Conservation (phyloP, 179 eudicot species). For the Gypsophila paniculata region DNA sequence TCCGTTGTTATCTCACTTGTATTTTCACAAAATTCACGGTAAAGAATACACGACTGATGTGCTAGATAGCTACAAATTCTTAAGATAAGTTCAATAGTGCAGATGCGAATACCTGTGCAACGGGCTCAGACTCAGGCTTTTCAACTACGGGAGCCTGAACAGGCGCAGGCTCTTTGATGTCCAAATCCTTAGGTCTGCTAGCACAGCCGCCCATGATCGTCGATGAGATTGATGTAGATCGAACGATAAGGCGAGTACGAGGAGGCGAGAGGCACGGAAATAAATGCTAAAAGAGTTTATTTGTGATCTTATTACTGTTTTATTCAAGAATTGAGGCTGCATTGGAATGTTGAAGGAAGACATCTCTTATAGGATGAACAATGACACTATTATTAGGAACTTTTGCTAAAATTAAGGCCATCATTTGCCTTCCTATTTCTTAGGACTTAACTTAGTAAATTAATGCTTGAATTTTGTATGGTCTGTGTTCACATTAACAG, state of each 20-base stretch:
- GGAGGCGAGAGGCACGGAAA: conserved; percentile 25
- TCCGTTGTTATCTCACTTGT: no score
- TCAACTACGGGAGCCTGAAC: conserved; percentile 41
- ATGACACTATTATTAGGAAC: conserved; percentile 19
- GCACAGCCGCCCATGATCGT: conserved; percentile 80
- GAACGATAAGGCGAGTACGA: conserved; percentile 33
- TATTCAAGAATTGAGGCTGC: conserved; percentile 29
- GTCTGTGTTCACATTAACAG: no score
- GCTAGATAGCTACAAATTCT: no score
- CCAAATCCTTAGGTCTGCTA: conserved; percentile 68
- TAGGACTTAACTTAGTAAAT: conserved; percentile 14
- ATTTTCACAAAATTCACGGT: neutral
- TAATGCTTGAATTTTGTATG: conserved; percentile 17
- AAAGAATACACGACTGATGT: neutral
- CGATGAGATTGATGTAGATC: neutral
- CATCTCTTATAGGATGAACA: conserved; percentile 18
- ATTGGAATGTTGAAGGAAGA: neutral
- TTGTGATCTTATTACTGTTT: conserved; percentile 7
- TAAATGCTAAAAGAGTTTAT: conserved; percentile 9
- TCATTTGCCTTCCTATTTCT: conserved; percentile 25
- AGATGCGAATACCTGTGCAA: conserved; percentile 29
- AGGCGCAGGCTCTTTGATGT: conserved; percentile 28
- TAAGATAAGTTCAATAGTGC: neutral
- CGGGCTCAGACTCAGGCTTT: conserved; percentile 29
- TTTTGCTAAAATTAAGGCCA: conserved; percentile 8